Evolutionary conservation across 2,329 filamentous ascomycete species (phyloP).

Genomic region (Rhynchosporium graminicola): DNA sequence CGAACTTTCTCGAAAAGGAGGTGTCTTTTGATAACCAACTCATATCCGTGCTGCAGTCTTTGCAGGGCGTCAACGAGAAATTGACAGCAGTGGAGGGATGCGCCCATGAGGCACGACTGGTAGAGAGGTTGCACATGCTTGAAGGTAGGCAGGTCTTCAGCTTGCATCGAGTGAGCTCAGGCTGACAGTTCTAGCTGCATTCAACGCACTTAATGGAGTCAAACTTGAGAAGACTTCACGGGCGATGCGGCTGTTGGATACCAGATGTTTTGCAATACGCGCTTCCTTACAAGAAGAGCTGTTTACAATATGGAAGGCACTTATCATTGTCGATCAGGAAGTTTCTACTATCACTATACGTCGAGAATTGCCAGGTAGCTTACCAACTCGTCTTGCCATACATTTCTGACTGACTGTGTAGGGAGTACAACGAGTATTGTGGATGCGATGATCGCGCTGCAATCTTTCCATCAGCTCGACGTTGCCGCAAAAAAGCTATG

Average conservation of each 20-base stretch:
- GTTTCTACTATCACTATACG: conserved; percentile 56
- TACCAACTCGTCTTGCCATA: background rate
- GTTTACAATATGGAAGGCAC: conserved; percentile 67
- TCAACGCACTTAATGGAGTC: conserved; percentile 58
- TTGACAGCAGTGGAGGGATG: conserved; percentile 62
- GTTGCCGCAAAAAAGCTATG: conserved; percentile 61
- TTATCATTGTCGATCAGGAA: conserved; percentile 64
- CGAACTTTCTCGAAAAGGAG: conserved; percentile 59
- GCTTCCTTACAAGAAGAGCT: conserved; percentile 66
- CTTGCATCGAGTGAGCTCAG: background rate
- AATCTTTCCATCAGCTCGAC: conserved; percentile 62
- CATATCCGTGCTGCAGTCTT: conserved; percentile 50
- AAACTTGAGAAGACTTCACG: conserved; percentile 62
- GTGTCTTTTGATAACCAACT: conserved; percentile 61
- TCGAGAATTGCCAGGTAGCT: conserved; percentile 23
- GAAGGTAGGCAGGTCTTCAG: conserved; percentile 48
- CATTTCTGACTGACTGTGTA: conserved; percentile 15
- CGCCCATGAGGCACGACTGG: conserved; percentile 54
- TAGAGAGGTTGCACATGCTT: conserved; percentile 58
- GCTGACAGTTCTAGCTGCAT: conserved; percentile 49
- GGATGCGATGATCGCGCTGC: conserved; percentile 57
- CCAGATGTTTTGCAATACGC: conserved; percentile 66
- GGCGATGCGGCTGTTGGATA: conserved; percentile 64
- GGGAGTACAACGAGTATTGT: conserved; percentile 50
- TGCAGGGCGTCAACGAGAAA: conserved; percentile 60